These are phyloP conservation scores for Lecanicillium sp. DNA, from an alignment of 2,329 filamentous ascomycete species.

Conservation along the genomic window DNA sequence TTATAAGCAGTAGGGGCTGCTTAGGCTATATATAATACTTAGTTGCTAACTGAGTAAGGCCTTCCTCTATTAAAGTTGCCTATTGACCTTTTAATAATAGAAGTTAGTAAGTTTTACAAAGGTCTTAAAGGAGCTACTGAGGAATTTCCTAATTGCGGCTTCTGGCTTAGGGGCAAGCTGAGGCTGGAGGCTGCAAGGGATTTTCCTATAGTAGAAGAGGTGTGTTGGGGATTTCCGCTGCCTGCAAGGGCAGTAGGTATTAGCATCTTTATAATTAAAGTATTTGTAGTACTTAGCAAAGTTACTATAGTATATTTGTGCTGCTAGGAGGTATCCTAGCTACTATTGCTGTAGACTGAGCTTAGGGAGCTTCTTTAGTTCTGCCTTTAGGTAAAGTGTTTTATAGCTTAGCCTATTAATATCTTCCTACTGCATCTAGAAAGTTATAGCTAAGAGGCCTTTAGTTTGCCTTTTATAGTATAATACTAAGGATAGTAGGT, in stretches of 20 bases:
- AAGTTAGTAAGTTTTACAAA: too few species aligned
- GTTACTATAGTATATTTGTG: constrained; percentile 6
- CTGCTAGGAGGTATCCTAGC: too few species aligned
- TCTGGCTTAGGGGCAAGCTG: not conserved
- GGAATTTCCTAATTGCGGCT: too few species aligned
- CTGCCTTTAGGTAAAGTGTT: not conserved
- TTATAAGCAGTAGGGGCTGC: constrained; percentile 1
- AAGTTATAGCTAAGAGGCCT: not conserved
- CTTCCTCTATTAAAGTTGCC: not conserved
- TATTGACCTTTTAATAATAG: constrained; percentile 3
- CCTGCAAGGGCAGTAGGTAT: too few species aligned
- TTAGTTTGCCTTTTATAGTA: constrained; percentile 4
- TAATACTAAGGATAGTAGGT: too few species aligned
- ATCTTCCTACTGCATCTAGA: constrained; percentile 1
- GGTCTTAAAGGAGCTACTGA: too few species aligned
- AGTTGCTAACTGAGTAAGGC: not conserved
- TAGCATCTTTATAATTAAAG: constrained; percentile 3
- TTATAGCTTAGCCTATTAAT: constrained; percentile 1
- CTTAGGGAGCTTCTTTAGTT: not conserved
- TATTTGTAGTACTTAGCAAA: constrained; percentile 7
- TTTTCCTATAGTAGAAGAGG: constrained; percentile 5
- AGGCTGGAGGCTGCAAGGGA: not conserved
- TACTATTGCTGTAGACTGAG: not conserved
- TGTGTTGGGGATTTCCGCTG: too few species aligned
- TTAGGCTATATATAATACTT: not conserved